phyloP scores from a whole-genome alignment of 345 rosid species.

The Ceriops tagal region DNA sequence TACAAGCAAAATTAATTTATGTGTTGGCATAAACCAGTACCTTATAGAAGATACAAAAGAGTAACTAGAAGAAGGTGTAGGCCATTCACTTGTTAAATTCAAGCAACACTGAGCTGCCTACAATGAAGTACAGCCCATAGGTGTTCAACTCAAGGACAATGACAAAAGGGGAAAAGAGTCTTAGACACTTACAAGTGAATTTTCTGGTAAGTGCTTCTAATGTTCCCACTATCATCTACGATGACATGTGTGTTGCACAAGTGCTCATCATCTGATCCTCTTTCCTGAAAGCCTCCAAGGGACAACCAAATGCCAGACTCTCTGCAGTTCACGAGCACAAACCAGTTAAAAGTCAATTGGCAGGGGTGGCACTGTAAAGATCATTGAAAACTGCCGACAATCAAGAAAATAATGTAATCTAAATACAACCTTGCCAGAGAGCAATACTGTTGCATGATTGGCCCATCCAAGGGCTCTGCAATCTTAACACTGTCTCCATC shows the following conservation, averaged over 20 bases:
- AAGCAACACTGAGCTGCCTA: neutral
- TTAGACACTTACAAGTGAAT: conserved; percentile 61
- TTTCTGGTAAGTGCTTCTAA: conserved; percentile 63
- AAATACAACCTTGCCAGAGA: conserved; percentile 72
- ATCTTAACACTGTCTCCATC: conserved; percentile 68
- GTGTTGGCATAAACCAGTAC: neutral
- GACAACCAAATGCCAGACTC: conserved; percentile 83
- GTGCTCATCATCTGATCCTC: conserved; percentile 62
- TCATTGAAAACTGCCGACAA: neutral
- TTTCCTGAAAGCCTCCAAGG: conserved; percentile 91
- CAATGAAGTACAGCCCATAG: neutral
- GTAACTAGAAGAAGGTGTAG: too few relatives aligned
- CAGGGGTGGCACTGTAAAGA: neutral
- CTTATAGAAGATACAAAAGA: too few relatives aligned
- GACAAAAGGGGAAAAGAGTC: neutral
- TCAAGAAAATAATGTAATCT: neutral
- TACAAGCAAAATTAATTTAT: conserved; percentile 1
- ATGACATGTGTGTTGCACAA: conserved; percentile 82
- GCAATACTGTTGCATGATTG: conserved; percentile 72
- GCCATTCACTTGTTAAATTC: neutral
- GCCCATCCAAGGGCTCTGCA: conserved; percentile 80
- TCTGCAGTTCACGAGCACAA: conserved; percentile 33
- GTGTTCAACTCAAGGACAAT: neutral
- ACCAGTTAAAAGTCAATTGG: neutral
- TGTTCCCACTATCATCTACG: conserved; percentile 66